A percentile compares a stretch with the other conserved stretches of the same genome.
Evolutionary conservation across 345 rosid genomes (phyloP).

Genomic region (Citrus glauca): DNA sequence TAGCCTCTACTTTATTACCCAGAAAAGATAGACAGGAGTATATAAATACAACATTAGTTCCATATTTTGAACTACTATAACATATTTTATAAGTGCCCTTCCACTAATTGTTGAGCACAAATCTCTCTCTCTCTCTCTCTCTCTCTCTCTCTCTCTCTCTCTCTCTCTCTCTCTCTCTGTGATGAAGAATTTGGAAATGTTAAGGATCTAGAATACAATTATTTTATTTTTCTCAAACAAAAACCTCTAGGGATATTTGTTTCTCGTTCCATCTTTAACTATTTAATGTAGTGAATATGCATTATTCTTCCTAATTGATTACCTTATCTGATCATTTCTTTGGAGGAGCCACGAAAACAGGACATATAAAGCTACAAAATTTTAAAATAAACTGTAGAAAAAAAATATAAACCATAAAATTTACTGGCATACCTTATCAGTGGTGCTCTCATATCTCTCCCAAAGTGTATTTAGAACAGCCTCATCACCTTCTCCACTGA

Average conservation of each 20-base stretch:
- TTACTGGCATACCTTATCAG: conserved; percentile 43
- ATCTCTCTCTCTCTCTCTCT: too few species aligned
- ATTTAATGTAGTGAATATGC: background rate
- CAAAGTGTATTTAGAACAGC: conserved; percentile 48
- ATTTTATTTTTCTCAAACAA: background rate
- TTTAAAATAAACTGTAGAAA: background rate
- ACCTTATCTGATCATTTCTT: background rate
- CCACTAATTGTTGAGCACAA: background rate
- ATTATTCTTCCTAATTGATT: background rate
- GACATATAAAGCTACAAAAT: background rate
- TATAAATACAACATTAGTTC: too few species aligned
- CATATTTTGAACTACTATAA: background rate
- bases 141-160: too few species aligned
- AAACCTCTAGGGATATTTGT: background rate
- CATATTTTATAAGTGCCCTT: background rate
- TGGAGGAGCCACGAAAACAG: background rate
- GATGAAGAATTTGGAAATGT: background rate
- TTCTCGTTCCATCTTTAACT: background rate
- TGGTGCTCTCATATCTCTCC: conserved; percentile 46
- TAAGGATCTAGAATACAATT: background rate
- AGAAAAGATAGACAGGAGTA: too few species aligned
- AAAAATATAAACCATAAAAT: background rate
- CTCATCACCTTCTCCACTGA: conserved; percentile 56
- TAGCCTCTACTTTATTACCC: too few species aligned
- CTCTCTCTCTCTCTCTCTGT: too few species aligned